Base-by-base conservation (phyloP, 768 basidiomycete genomes). In the Boletus huronensis region DNA sequence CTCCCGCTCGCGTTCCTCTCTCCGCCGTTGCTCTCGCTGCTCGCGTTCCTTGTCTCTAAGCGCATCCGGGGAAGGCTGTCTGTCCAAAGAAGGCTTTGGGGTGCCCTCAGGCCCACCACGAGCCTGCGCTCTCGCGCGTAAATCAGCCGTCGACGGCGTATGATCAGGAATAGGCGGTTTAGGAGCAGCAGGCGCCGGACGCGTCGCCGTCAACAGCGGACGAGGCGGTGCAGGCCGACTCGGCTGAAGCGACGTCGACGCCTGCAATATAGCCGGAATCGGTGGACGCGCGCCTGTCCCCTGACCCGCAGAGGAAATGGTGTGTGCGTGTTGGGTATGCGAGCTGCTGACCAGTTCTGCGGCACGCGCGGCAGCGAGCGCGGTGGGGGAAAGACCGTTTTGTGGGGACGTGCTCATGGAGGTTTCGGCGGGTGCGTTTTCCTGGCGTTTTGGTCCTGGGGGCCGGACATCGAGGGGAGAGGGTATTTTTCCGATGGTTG, bases 151-250 rank as follows among this genome's bases (percentile, higher is more conserved):
- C 7, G 81, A 81, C 0, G 87, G 84, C 5, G 82, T 79, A 51
- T 80, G 75, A 29, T 83, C 81, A 9, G 75, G 71, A 48, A 82
- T 55, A 3, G 60, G 57, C 14, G 58, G 61, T 29, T 71, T 72
- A 1, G 82, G 77, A 9, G 78, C 70, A 25, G 82, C 70, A 1
- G 85, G 84, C 7, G 83, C 78, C 11, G 83, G 76, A 0, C 82
- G 76, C 36, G 73, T 79, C 19, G 76, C 80, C 17, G 81, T 77
- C 57, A 86, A 75, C 6, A 82, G 69, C 0, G 90, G 88, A 5
- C 87, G 78, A 3, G 86, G 79, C 21, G 88, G 88, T 0, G 88
- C 84, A 5, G 89, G 80, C 13, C 90, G 77, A 5, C 77, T 78
- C 7, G 84, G 75, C 54, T 85, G 82, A 16, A 78, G 74, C 6